These are phyloP conservation scores for Isoetes engelmannii DNA, from an alignment of 83 land plant genomes.

Conservation along the genomic window DNA sequence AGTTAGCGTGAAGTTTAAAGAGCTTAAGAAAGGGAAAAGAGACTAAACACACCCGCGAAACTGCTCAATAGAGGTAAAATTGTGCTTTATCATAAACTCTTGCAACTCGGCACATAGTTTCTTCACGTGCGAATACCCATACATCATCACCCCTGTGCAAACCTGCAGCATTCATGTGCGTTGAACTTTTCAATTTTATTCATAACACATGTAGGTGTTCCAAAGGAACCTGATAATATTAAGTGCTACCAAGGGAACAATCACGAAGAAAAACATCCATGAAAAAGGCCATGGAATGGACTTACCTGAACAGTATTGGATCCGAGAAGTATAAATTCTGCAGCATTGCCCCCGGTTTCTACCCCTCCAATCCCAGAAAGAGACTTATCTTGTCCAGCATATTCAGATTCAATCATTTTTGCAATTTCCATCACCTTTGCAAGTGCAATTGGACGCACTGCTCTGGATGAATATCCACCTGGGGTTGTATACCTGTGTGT, in stretches of 20 bases:
- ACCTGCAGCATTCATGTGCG: constrained; percentile 40
- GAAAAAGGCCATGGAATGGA: no score
- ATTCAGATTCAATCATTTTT: constrained; percentile 84
- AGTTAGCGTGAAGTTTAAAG: no score
- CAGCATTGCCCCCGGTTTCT: constrained; percentile 88
- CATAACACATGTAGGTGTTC: no score
- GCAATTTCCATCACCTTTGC: constrained; percentile 95
- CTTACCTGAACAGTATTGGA: constrained; percentile 89
- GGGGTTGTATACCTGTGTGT: constrained; percentile 74
- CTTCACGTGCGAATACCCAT: constrained; percentile 87
- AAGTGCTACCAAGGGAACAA: neutral
- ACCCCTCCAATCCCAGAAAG: constrained; percentile 98
- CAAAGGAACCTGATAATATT: no score
- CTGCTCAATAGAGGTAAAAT: constrained; percentile 87
- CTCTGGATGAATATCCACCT: constrained; percentile 90
- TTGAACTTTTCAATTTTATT: no score
- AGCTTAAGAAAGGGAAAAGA: no score
- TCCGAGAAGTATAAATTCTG: constrained; percentile 92
- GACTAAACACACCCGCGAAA: constrained; percentile 63
- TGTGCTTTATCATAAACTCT: constrained; percentile 94
- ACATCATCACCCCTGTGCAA: constrained; percentile 99
- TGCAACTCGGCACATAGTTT: constrained; percentile 69
- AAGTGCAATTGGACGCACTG: constrained; percentile 95
- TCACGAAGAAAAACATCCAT: neutral
- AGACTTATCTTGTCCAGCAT: constrained; percentile 47